Evolutionary conservation across 2,329 filamentous ascomycete species (phyloP).

Genomic region (Aspergillus fumigatus): DNA sequence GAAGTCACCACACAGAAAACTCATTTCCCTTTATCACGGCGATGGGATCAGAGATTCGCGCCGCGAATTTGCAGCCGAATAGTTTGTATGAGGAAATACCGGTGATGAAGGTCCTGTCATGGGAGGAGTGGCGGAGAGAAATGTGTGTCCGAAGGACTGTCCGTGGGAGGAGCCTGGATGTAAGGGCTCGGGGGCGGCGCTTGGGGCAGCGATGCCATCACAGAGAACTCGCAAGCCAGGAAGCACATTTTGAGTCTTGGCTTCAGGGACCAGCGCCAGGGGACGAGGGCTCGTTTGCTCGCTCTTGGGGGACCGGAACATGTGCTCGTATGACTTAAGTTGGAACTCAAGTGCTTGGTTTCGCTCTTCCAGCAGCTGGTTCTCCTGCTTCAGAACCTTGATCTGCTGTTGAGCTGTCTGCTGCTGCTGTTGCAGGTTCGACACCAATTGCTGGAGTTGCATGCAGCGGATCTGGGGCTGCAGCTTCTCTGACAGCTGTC

Average conservation of each 20-base stretch:
- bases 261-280: constrained; percentile 22
- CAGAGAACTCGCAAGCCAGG: constrained; percentile 35
- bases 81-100: constrained; percentile 26
- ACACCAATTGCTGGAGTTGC: constrained; percentile 34
- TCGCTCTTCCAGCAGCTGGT: constrained; percentile 30
- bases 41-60: constrained; percentile 27
- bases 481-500: constrained; percentile 35
- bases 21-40: constrained; percentile 3
- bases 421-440: constrained; percentile 34
- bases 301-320: constrained; percentile 34
- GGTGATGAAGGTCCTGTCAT: constrained; percentile 34
- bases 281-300: constrained; percentile 26
- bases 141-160: constrained; percentile 24
- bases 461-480: constrained; percentile 37
- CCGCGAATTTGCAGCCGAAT: constrained; percentile 24
- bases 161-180: constrained; percentile 20
- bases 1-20: background rate
- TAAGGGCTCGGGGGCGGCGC: constrained; percentile 18
- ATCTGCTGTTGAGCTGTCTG: constrained; percentile 32
- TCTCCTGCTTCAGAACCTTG: constrained; percentile 32
- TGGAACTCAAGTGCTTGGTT: constrained; percentile 36
- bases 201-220: constrained; percentile 25
- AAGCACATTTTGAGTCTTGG: constrained; percentile 30
- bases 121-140: constrained; percentile 30
- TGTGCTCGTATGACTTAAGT: constrained; percentile 36